These are phyloP conservation scores for Teratosphaeria viscida DNA, from an alignment of 2,329 filamentous ascomycete species.

Conservation along the genomic window DNA sequence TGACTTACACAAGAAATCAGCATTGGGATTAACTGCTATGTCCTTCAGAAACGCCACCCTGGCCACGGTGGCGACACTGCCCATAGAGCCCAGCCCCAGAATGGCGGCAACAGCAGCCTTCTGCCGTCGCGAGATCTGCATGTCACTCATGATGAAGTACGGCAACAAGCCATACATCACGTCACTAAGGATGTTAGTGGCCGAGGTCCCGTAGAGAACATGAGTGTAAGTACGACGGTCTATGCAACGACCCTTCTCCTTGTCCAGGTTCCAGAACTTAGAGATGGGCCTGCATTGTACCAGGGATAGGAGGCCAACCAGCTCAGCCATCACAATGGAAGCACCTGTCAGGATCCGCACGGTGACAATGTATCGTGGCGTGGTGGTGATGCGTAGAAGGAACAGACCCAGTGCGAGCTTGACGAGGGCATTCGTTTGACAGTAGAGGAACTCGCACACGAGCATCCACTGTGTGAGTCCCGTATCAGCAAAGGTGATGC, in stretches of 20 bases:
- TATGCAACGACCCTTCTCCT: not conserved
- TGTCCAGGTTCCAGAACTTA: not conserved
- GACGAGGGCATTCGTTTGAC: not conserved
- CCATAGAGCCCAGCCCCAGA: not conserved
- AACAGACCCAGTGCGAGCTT: not conserved
- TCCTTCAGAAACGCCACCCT: not conserved
- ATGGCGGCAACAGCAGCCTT: not conserved
- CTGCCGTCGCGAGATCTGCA: not conserved
- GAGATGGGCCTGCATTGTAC: not conserved
- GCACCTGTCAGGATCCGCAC: not conserved
- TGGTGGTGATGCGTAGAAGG: not conserved
- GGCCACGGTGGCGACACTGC: not conserved
- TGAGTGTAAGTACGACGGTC: not conserved
- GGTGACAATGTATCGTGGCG: not conserved
- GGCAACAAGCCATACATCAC: not conserved
- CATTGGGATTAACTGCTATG: not conserved
- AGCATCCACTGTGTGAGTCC: not conserved
- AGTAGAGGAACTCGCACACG: not conserved
- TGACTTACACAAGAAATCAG: not conserved
- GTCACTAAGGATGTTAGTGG: not conserved
- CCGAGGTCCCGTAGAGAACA: not conserved
- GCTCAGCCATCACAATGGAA: not conserved
- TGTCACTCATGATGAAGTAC: not conserved
- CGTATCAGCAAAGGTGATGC: not conserved
- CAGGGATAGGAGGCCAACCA: not conserved